A percentile compares a stretch with the other conserved stretches of the same genome.
These are phyloP conservation scores for Incumbomyces lentus DNA, from an alignment of 2,329 filamentous ascomycete species.

Conservation along the genomic window DNA sequence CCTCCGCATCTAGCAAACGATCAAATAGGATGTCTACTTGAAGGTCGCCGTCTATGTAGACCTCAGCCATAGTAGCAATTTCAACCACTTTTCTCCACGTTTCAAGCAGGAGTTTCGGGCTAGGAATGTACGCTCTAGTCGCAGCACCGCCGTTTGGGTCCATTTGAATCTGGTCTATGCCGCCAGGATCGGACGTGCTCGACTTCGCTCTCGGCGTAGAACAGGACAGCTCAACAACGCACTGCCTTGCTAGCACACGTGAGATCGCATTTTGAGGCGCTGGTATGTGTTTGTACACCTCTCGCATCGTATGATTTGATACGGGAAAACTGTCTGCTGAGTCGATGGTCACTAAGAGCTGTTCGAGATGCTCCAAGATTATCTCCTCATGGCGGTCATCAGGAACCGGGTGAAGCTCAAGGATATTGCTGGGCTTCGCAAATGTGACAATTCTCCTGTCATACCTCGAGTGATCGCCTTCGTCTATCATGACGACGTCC, in stretches of 20 bases:
- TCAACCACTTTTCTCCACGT: slow-evolving; percentile 15
- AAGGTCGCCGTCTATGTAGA: slow-evolving; percentile 5
- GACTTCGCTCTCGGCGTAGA: neutral
- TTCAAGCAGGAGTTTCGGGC: slow-evolving; percentile 11
- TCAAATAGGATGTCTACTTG: neutral
- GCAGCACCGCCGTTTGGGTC: too few species aligned
- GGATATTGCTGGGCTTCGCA: slow-evolving; percentile 35
- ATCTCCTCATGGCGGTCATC: slow-evolving; percentile 5
- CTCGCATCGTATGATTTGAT: slow-evolving; percentile 4
- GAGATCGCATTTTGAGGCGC: slow-evolving; percentile 11
- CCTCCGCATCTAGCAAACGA: neutral
- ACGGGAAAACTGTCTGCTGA: neutral
- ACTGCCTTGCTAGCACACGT: slow-evolving; percentile 6
- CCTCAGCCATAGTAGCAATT: slow-evolving; percentile 5
- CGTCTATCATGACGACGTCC: slow-evolving; percentile 2
- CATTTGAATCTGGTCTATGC: too few species aligned
- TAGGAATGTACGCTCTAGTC: slow-evolving; percentile 10
- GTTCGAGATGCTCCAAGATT: neutral
- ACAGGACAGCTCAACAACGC: slow-evolving; percentile 5
- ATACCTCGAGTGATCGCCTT: slow-evolving; percentile 2
- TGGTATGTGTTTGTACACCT: slow-evolving; percentile 16
- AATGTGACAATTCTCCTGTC: slow-evolving; percentile 27
- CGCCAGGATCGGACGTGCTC: neutral
- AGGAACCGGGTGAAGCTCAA: slow-evolving; percentile 31
- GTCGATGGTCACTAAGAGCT: neutral